These are phyloP conservation scores for Colletotrichum australisinense DNA, from an alignment of 2,329 filamentous ascomycete genomes.

Conservation along the genomic window DNA sequence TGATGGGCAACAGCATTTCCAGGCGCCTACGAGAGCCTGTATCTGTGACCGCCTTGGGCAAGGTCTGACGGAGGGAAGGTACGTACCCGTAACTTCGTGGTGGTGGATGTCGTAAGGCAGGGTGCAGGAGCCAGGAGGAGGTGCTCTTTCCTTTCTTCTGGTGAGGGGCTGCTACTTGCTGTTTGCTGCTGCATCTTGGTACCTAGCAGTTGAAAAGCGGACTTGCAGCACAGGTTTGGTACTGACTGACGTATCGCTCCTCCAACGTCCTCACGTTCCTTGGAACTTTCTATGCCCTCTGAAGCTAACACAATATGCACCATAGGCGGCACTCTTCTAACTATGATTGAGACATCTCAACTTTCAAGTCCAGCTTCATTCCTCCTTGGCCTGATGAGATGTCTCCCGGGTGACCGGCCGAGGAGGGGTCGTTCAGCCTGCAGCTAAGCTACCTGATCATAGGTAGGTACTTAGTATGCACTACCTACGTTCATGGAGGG, in stretches of 20 bases:
- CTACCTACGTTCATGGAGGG: background rate
- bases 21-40: constrained; percentile 22
- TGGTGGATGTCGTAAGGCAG: constrained; percentile 24
- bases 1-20: constrained; percentile 17
- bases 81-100: constrained; percentile 15
- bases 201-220: background rate
- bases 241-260: background rate
- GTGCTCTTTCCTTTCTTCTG: background rate
- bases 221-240: background rate
- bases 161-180: constrained; percentile 10
- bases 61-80: background rate
- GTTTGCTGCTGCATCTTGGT: background rate
- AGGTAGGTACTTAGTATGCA: background rate
- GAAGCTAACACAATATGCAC: background rate
- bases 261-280: background rate
- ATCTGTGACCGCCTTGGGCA: constrained; percentile 29
- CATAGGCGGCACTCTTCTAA: background rate
- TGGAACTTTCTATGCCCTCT: background rate
- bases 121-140: constrained; percentile 14
- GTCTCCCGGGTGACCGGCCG: background rate
- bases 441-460: background rate
- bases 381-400: background rate
- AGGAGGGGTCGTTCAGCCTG: background rate
- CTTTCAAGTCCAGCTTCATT: background rate
- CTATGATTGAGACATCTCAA: background rate